phyloP scores from a whole-genome alignment of 768 basidiomycete species.

The Rhodosporidiobolus odoratus region DNA sequence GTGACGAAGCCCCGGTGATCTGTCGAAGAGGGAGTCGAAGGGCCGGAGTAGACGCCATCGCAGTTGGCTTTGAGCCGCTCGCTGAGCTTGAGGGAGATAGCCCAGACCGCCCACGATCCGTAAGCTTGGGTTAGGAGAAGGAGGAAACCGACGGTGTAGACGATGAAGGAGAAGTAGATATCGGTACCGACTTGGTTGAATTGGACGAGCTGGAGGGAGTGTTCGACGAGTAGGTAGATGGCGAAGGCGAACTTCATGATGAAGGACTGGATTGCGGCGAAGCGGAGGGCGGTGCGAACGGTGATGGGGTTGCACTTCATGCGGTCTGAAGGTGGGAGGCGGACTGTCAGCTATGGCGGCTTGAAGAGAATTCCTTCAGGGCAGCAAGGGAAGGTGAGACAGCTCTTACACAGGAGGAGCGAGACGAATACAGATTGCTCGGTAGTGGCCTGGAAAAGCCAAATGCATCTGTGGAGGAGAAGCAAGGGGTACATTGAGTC shows the following conservation, averaged over 20 bases:
- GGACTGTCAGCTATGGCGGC: background rate
- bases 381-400: background rate
- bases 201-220: slow-evolving; percentile 19
- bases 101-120: slow-evolving; percentile 6
- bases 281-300: background rate
- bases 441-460: slow-evolving; percentile 14
- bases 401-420: slow-evolving; percentile 1
- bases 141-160: slow-evolving; percentile 1
- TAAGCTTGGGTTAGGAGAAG: slow-evolving; percentile 1
- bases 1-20: background rate
- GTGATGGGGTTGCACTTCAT: background rate
- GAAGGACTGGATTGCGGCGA: slow-evolving; percentile 4
- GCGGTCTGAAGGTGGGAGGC: background rate
- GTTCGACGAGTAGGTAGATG: slow-evolving; percentile 3
- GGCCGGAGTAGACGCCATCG: background rate
- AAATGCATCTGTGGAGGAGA: background rate
- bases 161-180: slow-evolving; percentile 26
- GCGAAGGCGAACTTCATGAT: background rate
- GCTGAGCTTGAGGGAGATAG: slow-evolving; percentile 1
- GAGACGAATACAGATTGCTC: slow-evolving; percentile 5
- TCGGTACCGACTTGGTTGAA: slow-evolving; percentile 5
- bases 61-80: background rate
- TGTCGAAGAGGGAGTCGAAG: background rate
- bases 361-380: background rate
- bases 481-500: background rate